Base-by-base conservation (phyloP, 2,329 filamentous ascomycete species). In the Myriosclerotinia duriaeana region DNA sequence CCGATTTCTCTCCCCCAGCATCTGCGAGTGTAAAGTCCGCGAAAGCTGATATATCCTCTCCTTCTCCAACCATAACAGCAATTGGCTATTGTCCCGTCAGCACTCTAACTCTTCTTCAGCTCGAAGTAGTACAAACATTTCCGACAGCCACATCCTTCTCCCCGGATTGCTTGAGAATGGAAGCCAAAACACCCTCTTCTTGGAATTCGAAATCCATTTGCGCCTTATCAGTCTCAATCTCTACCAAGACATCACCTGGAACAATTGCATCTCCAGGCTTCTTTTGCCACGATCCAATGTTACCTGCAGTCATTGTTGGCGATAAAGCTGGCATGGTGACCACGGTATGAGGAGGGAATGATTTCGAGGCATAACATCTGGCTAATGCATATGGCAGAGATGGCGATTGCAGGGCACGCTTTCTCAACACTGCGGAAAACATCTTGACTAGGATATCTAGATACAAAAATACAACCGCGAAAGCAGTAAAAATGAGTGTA, bases 201-300 rank as follows among this genome's bases (percentile, higher is more conserved):
- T 99, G 95, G 82, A 96, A 98, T 81, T 99, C 95, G 79, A 99
- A 98, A 84, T 99, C 95, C 95, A 99, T 99, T 84, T 98, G 95
- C 71, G 95, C 95, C 86, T 99, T 99, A 82, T 99, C 95, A 75
- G 95, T 99, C 86, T 99, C 95, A 76, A 98, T 97, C 85, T 97
- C 93, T 73, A 97, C 93, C 74, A 99, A 83, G 56, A 99, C 95
- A 78, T 99, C 95, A 78, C 95, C 95, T 63, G 96, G 93, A 67
- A 87, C 83, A 79, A 99, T 89, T 70, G 83, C 77, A 80, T 99
- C 95, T 77, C 95, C 95, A 72, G 88, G 85, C 84, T 97, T 96
- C 87, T 98, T 99, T 84, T 98, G 92, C 95, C 95, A 99, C 71
- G 88, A 83, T 75, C 95, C 96, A 80, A 99, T 96, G 83, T 96